Evolutionary conservation across 768 basidiomycete species (phyloP), one percentile per base, ranked within the genome.

Genomic region (Suillus plorans): DNA sequence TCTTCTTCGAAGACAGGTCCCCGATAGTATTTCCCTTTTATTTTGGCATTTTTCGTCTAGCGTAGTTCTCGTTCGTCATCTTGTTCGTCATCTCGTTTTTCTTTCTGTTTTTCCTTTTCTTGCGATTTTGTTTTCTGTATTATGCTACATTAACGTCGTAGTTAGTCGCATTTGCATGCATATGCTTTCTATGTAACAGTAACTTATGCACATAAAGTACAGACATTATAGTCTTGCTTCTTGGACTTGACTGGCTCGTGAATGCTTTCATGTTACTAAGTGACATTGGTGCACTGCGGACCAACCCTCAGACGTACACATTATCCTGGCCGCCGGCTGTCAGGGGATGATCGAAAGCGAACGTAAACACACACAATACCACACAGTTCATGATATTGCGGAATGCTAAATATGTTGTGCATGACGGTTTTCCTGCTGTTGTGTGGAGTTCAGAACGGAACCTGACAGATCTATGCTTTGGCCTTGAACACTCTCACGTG

Each of bases 261-360:
- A 20, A 34, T 20, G 18, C 50, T 53, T 52, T 53, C 28, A 53
- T 53, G 36, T 37, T 37, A 45, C 16, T 5, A 53, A 31, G 28
- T 53, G 16, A 28, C 28, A 53, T 10, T 12, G 18, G 31, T 53
- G 28, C 50, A 31, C 50, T 18, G 50, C 8, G 25, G 25, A 52
- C 14, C 7, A 7, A 49, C 45, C 20, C 45, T 22, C 49, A 52
- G 16, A 28, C 84, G 69, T 88, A 90, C 4, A 83, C 82, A 69
- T 87, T 85, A 71, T 90, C 88, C 52, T 86, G 80, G 72, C 91
- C 88, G 20, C 85, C 86, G 0, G 88, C 81, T 88, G 36, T 81
- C 70, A 64, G 83, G 82, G 81, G 75, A 67, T 84, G 82, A 74
- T 10, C 16, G 25, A 25, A 25, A 4, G 49, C 2, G 6, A 50